Evolutionary conservation across 192 early-diverging fungal species (phyloP).

Genomic region (Coemansia sp.): DNA sequence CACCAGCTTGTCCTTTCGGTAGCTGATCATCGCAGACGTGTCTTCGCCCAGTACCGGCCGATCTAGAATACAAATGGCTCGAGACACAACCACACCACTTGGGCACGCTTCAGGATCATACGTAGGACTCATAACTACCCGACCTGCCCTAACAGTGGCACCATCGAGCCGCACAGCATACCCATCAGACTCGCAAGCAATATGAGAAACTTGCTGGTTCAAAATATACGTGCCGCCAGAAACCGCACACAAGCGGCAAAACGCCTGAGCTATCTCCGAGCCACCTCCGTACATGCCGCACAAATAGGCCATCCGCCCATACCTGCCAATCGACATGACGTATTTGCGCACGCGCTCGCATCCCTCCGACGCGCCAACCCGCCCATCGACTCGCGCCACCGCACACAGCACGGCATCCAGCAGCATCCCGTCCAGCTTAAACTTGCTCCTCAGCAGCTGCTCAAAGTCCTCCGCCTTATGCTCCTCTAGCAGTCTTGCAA

Average conservation of each 20-base stretch:
- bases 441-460: slow-evolving; percentile 54
- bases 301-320: slow-evolving; percentile 78
- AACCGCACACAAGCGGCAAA: slow-evolving; percentile 87
- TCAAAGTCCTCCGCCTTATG: slow-evolving; percentile 31
- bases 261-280: slow-evolving; percentile 86
- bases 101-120: slow-evolving; percentile 50
- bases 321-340: slow-evolving; percentile 78
- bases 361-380: slow-evolving; percentile 60
- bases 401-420: slow-evolving; percentile 62
- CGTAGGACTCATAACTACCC: slow-evolving; percentile 55
- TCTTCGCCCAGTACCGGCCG: slow-evolving; percentile 37
- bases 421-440: slow-evolving; percentile 62
- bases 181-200: slow-evolving; percentile 8
- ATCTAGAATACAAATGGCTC: slow-evolving; percentile 53
- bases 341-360: slow-evolving; percentile 65
- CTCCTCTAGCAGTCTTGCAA: not conserved
- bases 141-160: slow-evolving; percentile 39
- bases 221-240: slow-evolving; percentile 89
- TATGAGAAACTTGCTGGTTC: slow-evolving; percentile 48
- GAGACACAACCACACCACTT: slow-evolving; percentile 19
- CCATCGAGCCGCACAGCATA: slow-evolving; percentile 46
- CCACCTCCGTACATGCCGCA: slow-evolving; percentile 83
- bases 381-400: slow-evolving; percentile 51
- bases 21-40: slow-evolving; percentile 19
- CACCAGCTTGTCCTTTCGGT: slow-evolving; percentile 11